Percentiles rank a stretch among this genome's conserved stretches.
Conservation (phyloP, 306 rosid genomes). For the Carpinus fangiana region DNA sequence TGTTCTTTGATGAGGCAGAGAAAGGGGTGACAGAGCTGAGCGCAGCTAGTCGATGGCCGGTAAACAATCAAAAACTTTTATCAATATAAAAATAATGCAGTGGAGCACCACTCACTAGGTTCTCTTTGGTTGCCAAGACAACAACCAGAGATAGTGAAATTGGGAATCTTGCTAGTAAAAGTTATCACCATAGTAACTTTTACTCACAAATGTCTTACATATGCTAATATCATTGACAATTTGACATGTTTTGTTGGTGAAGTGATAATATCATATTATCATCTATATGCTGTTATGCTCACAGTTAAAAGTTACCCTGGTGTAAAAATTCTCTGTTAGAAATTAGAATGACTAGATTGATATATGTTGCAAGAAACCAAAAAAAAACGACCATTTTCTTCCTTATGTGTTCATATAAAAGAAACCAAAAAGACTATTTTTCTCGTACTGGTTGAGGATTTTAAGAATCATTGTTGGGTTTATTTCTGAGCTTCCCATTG, state of each 20-base stretch:
- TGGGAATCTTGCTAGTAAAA: neutral
- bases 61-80: slow-evolving; percentile 30
- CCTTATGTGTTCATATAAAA: neutral
- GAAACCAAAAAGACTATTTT: neutral
- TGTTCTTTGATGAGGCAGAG: slow-evolving; percentile 59
- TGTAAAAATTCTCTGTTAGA: neutral
- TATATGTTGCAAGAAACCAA: neutral
- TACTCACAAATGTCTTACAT: too few species aligned
- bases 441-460: neutral
- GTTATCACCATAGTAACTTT: neutral
- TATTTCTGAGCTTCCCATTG: neutral
- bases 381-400: neutral
- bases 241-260: too few species aligned
- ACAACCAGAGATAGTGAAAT: neutral
- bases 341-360: neutral
- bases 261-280: too few species aligned
- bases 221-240: too few species aligned
- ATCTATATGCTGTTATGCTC: neutral
- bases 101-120: neutral
- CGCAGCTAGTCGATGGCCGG: slow-evolving; percentile 68
- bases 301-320: neutral
- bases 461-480: neutral
- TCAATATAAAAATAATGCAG: neutral
- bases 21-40: slow-evolving; percentile 54
- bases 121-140: neutral